A percentile compares a stretch with the other conserved stretches of the same genome.
Evolutionary conservation across 495 filamentous ascomycete species (phyloP).

Genomic region (Neurospora tetrasperma): DNA sequence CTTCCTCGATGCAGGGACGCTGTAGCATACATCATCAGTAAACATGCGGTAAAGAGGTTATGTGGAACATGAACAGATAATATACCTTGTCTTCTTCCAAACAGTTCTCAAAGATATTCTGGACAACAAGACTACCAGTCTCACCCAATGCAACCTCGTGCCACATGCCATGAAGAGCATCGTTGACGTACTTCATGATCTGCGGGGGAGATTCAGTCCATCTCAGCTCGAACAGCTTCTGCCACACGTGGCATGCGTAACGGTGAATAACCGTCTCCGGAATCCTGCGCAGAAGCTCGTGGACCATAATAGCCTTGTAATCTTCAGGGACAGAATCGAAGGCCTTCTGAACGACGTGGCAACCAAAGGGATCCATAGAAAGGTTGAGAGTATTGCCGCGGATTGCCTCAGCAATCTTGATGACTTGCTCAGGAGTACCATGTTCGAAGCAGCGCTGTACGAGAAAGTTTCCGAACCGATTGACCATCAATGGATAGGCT

Average conservation of each 20-base stretch:
- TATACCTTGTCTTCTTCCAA: constrained; percentile 94
- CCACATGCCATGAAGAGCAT: constrained; percentile 93
- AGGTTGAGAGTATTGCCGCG: constrained; percentile 87
- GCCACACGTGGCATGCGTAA: constrained; percentile 98
- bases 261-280: constrained; percentile 97
- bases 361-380: constrained; percentile 97
- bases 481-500: constrained; percentile 94
- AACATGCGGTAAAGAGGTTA: not conserved
- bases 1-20: constrained; percentile 95
- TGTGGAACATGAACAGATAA: not conserved
- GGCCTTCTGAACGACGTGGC: constrained; percentile 96
- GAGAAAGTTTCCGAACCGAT: constrained; percentile 96
- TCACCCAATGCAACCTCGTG: constrained; percentile 95
- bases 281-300: constrained; percentile 88
- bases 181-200: constrained; percentile 98
- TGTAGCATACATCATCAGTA: constrained; percentile 36
- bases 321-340: constrained; percentile 96
- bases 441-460: constrained; percentile 99
- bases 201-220: constrained; percentile 93
- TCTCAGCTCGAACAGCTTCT: constrained; percentile 97
- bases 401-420: constrained; percentile 90
- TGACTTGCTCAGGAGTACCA: constrained; percentile 86
- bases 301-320: constrained; percentile 96
- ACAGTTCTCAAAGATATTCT: constrained; percentile 99
- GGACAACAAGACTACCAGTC: constrained; percentile 93